Conservation (phyloP, 2,329 filamentous ascomycete species). For the Colletotrichum tabaci region DNA sequence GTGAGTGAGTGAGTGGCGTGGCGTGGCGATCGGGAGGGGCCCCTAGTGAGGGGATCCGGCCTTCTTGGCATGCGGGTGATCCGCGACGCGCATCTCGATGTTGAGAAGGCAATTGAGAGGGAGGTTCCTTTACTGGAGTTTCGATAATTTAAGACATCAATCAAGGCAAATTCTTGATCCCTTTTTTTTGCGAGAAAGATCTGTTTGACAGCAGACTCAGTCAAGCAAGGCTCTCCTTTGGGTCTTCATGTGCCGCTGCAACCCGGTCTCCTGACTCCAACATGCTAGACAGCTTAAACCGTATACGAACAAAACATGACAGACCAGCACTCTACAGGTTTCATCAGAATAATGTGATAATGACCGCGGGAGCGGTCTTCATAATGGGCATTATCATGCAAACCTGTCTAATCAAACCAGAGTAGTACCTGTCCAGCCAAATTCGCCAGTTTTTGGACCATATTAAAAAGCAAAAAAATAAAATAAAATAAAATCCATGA, state of each 20-base stretch:
- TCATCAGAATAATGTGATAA: not conserved
- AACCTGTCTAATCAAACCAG: slow-evolving; percentile 1
- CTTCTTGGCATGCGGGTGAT: slow-evolving; percentile 16
- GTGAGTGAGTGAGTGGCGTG: not conserved
- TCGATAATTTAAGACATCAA: too few species aligned
- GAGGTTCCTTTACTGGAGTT: too few species aligned
- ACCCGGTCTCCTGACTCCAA: too few species aligned
- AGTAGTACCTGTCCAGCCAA: not conserved
- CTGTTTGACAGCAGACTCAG: too few species aligned
- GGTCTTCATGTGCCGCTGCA: too few species aligned
- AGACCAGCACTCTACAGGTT: not conserved
- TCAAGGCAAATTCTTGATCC: too few species aligned
- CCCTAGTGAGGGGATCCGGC: slow-evolving; percentile 14
- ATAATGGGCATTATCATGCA: slow-evolving; percentile 19
- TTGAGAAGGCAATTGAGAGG: not conserved
- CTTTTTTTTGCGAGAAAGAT: too few species aligned
- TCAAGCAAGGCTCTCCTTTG: too few species aligned
- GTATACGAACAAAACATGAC: too few species aligned
- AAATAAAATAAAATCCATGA: not conserved
- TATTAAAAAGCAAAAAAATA: too few species aligned
- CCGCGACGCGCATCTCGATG: not conserved
- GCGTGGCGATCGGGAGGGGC: slow-evolving; percentile 40
- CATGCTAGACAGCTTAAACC: too few species aligned
- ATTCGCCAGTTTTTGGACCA: not conserved
- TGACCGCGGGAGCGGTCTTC: slow-evolving; percentile 13